Conservation (phyloP, 139 green algal species). For the Tetradesmus obliquus region DNA sequence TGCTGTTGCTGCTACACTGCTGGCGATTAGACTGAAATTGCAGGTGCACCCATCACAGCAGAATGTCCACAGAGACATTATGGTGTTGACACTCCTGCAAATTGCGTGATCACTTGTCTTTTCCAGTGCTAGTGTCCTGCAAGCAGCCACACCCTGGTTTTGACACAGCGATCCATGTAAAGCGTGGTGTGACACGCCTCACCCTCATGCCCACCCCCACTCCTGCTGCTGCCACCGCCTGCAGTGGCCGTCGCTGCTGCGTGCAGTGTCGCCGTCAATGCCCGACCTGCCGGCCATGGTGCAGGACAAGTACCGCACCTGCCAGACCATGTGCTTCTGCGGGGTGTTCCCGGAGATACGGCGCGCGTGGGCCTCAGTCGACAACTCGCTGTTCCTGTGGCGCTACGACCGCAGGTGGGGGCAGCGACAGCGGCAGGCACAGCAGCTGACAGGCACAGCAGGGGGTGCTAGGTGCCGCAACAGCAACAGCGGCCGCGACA, state of each 20-base stretch:
- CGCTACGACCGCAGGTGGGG: slow-evolving; percentile 81
- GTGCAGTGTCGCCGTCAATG: slow-evolving; percentile 67
- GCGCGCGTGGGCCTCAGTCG: slow-evolving; percentile 91
- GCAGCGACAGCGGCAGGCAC: background rate
- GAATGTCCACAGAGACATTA: no score
- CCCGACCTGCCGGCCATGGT: slow-evolving; percentile 83
- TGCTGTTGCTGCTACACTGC: no score
- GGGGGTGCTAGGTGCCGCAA: background rate
- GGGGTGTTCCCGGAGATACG: slow-evolving; percentile 89
- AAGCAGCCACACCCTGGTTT: background rate
- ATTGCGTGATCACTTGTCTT: no score
- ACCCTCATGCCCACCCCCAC: background rate
- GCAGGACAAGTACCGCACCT: slow-evolving; percentile 83
- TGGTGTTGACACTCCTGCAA: no score
- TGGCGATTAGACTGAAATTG: no score
- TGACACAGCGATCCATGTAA: background rate
- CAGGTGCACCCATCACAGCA: no score
- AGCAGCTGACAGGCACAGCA: background rate
- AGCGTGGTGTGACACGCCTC: background rate
- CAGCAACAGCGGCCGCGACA: background rate
- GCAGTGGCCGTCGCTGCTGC: slow-evolving; percentile 85
- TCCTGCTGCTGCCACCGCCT: slow-evolving; percentile 18
- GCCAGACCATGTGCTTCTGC: slow-evolving; percentile 90
- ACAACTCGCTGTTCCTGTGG: slow-evolving; percentile 96
- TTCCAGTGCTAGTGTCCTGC: background rate